A percentile compares a stretch with the other conserved stretches of the same genome.
phyloP scores from a whole-genome alignment of 768 basidiomycete species.

The Tremella mesenterica region DNA sequence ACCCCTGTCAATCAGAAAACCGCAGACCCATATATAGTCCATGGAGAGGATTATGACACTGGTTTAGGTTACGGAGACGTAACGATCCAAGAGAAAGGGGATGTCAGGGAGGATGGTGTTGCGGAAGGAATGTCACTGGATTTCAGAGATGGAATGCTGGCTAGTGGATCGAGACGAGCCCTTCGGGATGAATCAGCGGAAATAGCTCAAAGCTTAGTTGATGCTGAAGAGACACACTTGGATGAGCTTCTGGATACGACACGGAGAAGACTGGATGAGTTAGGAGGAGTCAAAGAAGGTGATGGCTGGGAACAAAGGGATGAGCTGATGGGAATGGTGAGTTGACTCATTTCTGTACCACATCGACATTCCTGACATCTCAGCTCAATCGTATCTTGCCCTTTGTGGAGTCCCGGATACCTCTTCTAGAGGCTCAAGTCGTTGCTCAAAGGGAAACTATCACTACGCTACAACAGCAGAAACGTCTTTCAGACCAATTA shows the following conservation, averaged over 20 bases:
- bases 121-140: background rate
- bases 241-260: conserved; percentile 12
- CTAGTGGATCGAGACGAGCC: background rate
- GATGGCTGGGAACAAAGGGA: conserved; percentile 3
- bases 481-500: conserved; percentile 19
- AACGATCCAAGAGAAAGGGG: background rate
- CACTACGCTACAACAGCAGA: conserved; percentile 29
- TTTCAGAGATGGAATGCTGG: background rate
- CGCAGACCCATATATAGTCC: background rate
- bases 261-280: conserved; percentile 6
- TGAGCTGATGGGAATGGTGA: conserved; percentile 15
- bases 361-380: background rate
- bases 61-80: conserved; percentile 9
- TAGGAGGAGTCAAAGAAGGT: conserved; percentile 2
- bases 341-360: background rate
- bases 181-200: background rate
- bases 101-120: background rate
- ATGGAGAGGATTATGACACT: background rate
- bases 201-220: background rate
- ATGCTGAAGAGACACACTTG: background rate
- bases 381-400: conserved; percentile 23
- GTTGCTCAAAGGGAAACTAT: conserved; percentile 31
- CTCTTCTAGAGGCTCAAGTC: conserved; percentile 28
- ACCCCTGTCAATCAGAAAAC: background rate
- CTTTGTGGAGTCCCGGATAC: conserved; percentile 17